These are phyloP conservation scores for Ophiocordyceps sinensis DNA, from an alignment of 2,329 filamentous ascomycete genomes.

Conservation along the genomic window DNA sequence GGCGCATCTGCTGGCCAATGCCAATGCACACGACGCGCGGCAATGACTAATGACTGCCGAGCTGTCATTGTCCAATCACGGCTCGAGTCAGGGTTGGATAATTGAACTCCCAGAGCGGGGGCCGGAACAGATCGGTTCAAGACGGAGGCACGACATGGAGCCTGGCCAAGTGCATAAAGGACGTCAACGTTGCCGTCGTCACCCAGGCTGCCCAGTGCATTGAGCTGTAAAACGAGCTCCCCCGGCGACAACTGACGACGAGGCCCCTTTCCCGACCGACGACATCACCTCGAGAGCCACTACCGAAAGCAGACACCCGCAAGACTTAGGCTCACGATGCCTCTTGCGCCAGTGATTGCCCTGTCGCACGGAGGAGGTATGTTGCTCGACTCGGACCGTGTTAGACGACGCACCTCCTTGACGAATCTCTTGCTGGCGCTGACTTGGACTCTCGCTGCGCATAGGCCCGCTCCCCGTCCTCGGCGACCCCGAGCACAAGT, in stretches of 20 bases:
- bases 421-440: not conserved
- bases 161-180: conserved; percentile 95
- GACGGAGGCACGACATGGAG: conserved; percentile 37
- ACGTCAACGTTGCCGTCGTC: conserved; percentile 91
- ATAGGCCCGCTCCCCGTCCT: conserved; percentile 42
- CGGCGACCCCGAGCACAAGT: conserved; percentile 35
- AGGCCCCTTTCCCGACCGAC: not conserved
- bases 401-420: too few species aligned
- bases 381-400: conserved; percentile 7
- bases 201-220: conserved; percentile 88
- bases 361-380: conserved; percentile 34
- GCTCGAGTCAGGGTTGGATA: not conserved
- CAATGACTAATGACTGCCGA: too few species aligned
- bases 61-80: not conserved
- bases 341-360: conserved; percentile 28
- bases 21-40: conserved; percentile 15
- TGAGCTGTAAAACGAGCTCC: conserved; percentile 36
- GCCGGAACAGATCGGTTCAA: too few species aligned
- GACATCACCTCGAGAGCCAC: too few species aligned
- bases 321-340: conserved; percentile 15
- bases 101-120: too few species aligned
- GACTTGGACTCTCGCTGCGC: too few species aligned
- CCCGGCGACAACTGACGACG: too few species aligned
- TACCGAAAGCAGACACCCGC: not conserved
- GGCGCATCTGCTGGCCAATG: too few species aligned